Conservation (phyloP, 129 eudicot genomes). For the Sambucus nigra region DNA sequence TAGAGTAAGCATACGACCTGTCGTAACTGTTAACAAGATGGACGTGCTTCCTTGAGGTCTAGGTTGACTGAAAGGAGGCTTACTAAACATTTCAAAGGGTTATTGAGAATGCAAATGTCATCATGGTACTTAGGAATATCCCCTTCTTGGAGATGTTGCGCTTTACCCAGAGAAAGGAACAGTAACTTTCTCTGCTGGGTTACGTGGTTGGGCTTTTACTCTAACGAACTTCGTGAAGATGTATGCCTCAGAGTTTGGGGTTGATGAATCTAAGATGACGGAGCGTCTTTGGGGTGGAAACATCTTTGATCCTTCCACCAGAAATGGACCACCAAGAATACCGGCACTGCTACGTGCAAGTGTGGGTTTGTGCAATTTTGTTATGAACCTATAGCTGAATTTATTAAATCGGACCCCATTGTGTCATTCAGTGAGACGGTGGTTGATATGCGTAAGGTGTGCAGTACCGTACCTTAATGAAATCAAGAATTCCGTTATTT, state of each 20-base stretch:
- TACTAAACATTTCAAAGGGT: no score
- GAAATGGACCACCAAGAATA: slow-evolving; percentile 55
- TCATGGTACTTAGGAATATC: no score
- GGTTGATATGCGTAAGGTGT: slow-evolving; percentile 92
- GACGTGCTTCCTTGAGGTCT: no score
- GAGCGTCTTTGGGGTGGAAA: slow-evolving; percentile 56
- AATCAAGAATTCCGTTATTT: no score
- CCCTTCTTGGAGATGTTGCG: slow-evolving; percentile 62
- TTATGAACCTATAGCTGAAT: slow-evolving; percentile 77
- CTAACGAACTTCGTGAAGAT: no score
- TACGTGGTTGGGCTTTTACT: no score
- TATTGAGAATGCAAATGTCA: no score
- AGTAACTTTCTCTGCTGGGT: slow-evolving; percentile 67
- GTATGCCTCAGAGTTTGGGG: slow-evolving; percentile 63
- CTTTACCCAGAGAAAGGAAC: slow-evolving; percentile 74
- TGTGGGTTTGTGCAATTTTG: slow-evolving; percentile 77
- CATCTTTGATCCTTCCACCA: slow-evolving; percentile 56
- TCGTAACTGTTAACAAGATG: no score
- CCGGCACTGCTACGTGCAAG: slow-evolving; percentile 50
- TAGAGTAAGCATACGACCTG: no score
- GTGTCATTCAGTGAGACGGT: slow-evolving; percentile 95
- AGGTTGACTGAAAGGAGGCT: slow-evolving; percentile 72
- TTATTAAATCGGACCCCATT: slow-evolving; percentile 65
- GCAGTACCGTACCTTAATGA: slow-evolving; percentile 71
- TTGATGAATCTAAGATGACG: slow-evolving; percentile 69